Evolutionary conservation across 2,329 filamentous ascomycete genomes (phyloP), one percentile per base, ranked within the genome.

Genomic region (Ilyonectria mors-panacis): DNA sequence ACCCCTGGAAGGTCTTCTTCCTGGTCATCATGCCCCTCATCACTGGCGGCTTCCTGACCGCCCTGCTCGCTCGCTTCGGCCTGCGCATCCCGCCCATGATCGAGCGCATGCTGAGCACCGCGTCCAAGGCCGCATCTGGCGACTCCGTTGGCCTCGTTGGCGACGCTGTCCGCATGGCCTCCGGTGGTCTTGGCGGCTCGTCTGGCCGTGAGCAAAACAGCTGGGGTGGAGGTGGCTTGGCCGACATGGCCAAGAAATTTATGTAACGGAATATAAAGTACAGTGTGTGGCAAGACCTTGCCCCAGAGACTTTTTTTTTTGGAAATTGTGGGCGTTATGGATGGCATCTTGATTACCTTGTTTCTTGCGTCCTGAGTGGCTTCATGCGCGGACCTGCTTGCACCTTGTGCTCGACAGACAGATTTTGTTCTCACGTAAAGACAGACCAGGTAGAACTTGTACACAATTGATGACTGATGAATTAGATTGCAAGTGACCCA

Each of bases 1-100:
- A 98, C 82, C 95, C 95, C 0, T 83, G 94, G 78, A 97, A 97
- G 83, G 93, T 97, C 54, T 93, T 98, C 84, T 86, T 93, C 85
- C 88, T 94, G 69, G 92, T 97, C 69, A 88, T 98, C 75, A 90
- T 98, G 88, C 95, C 95, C 10, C 86, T 98, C 65, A 84, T 98
- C 75, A 94, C 92, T 1, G 94, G 94, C 58, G 95, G 95, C 35
- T 92, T 93, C 30, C 82, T 98, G 72, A 91, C 91, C 9, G 93
- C 92, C 53, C 84, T 98, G 50, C 87, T 97, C 51, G 88, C 89
- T 42, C 90, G 91, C 77, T 93, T 98, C 80, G 95, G 95, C 23
- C 85, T 98, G 67, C 87, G 91, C 69, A 81, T 97, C 70, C 95
- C 95, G 1, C 85, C 85, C 6, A 81, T 85, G 13, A 77, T 94